Base-by-base conservation (phyloP, 1,139 yeast species). In the Chernovozyma sophiae-reginae region DNA sequence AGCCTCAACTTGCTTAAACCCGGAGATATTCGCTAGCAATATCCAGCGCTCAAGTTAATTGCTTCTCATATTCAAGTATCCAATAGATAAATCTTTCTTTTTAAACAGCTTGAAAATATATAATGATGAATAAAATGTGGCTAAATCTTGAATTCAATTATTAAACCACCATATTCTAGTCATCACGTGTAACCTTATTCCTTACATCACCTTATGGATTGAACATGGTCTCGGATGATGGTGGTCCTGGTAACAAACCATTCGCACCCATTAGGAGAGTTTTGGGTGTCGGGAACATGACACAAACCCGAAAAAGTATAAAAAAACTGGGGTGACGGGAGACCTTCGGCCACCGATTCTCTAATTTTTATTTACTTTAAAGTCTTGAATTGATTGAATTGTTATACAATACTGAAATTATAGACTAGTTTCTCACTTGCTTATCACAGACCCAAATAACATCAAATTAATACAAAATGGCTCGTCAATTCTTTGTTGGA, bases 401-500 rank as follows among this genome's bases (percentile, higher is more conserved):
- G 11, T 23, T n/a, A 23, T 11, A 11, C n/a, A n/a, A 11, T 11
- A 23, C 25, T 23, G 11, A 11, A 11, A 23, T 23, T 23, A 11
- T 11, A 23, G 12, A 23, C 25, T 23, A 11, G 25, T 11, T n/a
- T 23, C n/a, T n/a, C n/a, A n/a, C 6, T 20, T 20, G 23, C 10
- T 20, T 20, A 6, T 10, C 23, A 20, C 10, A 20, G 6, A 20
- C 6, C 23, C 23, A 10, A 20, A 7, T 20, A 22, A 34, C n/a
- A n/a, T 27, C 22, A 20, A 36, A 18, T 30, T 20, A 29, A 20
- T 17, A 25, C 30, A 47, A 29, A 44, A 62, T 62, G 96, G 80
- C 95, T 65, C 89, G 98, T 76, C 84, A 81, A 72, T 90, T 90
- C 76, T 89, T 92, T 64, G 90, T 85, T 58, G 98, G 97, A 56